These are phyloP conservation scores for Carex scoparia DNA, from an alignment of 176 grass and related monocot genomes.

Conservation along the genomic window DNA sequence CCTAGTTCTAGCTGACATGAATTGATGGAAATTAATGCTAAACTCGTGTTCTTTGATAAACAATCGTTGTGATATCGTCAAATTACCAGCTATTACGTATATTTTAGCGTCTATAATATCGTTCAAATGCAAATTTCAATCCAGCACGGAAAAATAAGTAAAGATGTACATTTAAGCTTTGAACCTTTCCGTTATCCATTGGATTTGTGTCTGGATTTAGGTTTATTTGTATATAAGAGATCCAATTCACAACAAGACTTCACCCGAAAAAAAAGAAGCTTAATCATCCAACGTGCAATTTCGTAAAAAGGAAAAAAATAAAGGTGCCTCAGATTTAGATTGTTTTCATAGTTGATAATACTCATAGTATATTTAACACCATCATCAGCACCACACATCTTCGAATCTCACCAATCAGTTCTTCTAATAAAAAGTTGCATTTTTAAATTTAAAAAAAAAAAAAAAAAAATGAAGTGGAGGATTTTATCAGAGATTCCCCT, in stretches of 20 bases:
- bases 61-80: no score
- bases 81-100: no score
- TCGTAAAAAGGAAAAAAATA: not conserved
- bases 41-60: no score
- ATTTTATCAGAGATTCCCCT: conserved; percentile 51
- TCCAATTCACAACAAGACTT: no score
- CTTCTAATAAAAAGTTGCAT: not conserved
- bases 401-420: not conserved
- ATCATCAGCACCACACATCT: not conserved
- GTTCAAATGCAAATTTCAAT: not conserved
- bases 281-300: no score
- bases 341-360: conserved; percentile 18
- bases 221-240: no score
- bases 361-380: conserved; percentile 36
- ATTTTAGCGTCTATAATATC: no score
- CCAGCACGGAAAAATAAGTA: not conserved
- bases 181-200: no score
- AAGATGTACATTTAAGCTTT: not conserved
- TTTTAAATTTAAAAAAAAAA: not conserved
- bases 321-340: conserved; percentile 27
- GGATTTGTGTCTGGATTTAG: no score
- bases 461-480: not conserved
- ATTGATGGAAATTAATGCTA: no score
- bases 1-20: no score
- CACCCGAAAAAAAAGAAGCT: no score